Base-by-base conservation (phyloP, 2,329 filamentous ascomycete genomes). In the Cladosporium sphaerospermum region DNA sequence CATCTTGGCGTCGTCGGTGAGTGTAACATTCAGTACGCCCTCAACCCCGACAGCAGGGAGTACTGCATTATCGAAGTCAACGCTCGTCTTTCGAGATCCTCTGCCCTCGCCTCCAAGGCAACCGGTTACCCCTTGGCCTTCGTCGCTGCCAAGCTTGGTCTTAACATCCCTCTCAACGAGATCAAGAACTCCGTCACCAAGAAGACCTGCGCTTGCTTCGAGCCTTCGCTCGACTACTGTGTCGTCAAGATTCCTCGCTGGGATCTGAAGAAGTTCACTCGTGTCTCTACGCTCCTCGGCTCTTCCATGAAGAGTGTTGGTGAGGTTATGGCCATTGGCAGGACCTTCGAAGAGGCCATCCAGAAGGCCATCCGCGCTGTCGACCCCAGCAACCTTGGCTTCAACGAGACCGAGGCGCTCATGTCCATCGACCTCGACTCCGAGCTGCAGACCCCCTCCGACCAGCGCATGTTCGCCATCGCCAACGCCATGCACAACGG, bases 11-110 rank as follows among this genome's bases (percentile, higher is more conserved):
- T 99, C 54, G 91, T 99, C 45, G 93, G 93, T 70, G 93, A 99
- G 75, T 99, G 93, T 75, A 99, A 99, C 73, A 96, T 99, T 57
- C 93, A 99, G 71, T 99, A 97, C 66, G 93, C 93, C 4, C 76
- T 99, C 51, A 96, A 99, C 74, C 93, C 93, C 2, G 89, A 91
- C 71, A 96, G 91, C 1, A 85, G 82, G 68, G 93, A 99, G 69
- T 99, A 96, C 76, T 96, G 93, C 78, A 96, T 99, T 61, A 99
- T 99, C 67, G 93, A 99, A 71, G 93, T 99, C 75, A 99, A 99
- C 66, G 93, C 92, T 45, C 86, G 92, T 79, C 77, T 99, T 55
- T 99, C 92, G 47, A 82, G 93, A 73, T 99, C 92, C 45, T 99
- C 92, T 9, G 92, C 93, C 13, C 78, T 99, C 59, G 92, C 92